These are phyloP conservation scores for Plasmopara viticola DNA, from an alignment of 352 stramenopile genomes.

Conservation along the genomic window DNA sequence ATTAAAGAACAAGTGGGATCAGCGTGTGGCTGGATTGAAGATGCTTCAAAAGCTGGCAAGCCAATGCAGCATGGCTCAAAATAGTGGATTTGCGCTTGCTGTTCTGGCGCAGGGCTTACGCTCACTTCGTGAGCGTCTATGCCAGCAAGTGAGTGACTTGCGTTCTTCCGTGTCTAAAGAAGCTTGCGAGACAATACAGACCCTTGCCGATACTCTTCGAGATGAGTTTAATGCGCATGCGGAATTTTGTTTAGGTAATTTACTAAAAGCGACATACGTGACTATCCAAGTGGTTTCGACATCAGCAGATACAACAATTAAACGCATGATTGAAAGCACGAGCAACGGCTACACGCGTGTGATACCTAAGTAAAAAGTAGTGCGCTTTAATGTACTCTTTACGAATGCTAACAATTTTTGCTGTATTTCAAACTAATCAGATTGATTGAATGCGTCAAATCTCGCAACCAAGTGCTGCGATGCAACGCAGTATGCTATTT, in stretches of 20 bases:
- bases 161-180: conserved; percentile 74
- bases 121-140: conserved; percentile 52
- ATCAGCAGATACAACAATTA: conserved; percentile 61
- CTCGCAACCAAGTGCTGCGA: conserved; percentile 69
- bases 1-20: conserved; percentile 69
- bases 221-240: conserved; percentile 76
- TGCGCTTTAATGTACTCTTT: not conserved
- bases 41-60: conserved; percentile 47
- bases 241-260: conserved; percentile 57
- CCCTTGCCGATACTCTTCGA: conserved; percentile 43
- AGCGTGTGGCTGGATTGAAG: conserved; percentile 65
- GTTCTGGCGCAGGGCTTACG: conserved; percentile 36
- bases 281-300: conserved; percentile 84
- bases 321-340: conserved; percentile 69
- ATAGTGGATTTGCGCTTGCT: conserved; percentile 22
- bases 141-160: conserved; percentile 67
- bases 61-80: conserved; percentile 34
- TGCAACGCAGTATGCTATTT: conserved; percentile 69
- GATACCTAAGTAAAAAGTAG: conserved; percentile 55
- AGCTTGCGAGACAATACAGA: conserved; percentile 67
- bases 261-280: conserved; percentile 85
- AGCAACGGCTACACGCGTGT: conserved; percentile 63
- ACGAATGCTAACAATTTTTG: conserved; percentile 3
- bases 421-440: conserved; percentile 18
- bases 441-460: conserved; percentile 67